Conservation (phyloP, 768 basidiomycete species). For the Termitomyces sp. region DNA sequence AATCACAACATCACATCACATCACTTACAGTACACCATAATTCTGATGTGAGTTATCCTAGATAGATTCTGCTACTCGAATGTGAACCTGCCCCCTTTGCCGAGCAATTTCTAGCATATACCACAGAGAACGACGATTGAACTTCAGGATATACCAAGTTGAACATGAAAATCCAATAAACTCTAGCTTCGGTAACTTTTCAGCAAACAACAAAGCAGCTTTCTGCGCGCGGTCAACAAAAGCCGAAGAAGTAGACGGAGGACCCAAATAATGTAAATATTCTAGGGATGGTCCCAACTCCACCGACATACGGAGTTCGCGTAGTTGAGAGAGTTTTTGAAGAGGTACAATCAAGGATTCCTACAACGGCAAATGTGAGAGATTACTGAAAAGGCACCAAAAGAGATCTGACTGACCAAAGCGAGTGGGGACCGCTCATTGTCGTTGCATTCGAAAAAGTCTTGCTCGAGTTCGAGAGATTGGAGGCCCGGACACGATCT, state of each 20-base stretch:
- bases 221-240: background rate
- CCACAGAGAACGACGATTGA: background rate
- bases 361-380: background rate
- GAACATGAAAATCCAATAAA: background rate
- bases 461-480: background rate
- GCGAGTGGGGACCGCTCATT: background rate
- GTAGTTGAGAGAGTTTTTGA: background rate
- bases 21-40: too few relatives aligned
- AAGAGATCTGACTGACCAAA: background rate
- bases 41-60: too few relatives aligned
- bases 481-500: background rate
- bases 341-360: background rate
- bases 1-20: too few relatives aligned
- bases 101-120: background rate
- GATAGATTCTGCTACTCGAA: background rate
- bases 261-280: background rate
- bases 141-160: background rate
- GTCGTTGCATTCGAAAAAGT: background rate
- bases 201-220: background rate
- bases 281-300: background rate
- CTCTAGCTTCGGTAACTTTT: background rate
- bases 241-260: background rate
- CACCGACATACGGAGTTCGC: background rate
- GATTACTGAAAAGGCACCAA: background rate
- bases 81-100: background rate